phyloP scores from a whole-genome alignment of 1,284 basidiomycete species.

The Cutaneotrichosporon dermatis region DNA sequence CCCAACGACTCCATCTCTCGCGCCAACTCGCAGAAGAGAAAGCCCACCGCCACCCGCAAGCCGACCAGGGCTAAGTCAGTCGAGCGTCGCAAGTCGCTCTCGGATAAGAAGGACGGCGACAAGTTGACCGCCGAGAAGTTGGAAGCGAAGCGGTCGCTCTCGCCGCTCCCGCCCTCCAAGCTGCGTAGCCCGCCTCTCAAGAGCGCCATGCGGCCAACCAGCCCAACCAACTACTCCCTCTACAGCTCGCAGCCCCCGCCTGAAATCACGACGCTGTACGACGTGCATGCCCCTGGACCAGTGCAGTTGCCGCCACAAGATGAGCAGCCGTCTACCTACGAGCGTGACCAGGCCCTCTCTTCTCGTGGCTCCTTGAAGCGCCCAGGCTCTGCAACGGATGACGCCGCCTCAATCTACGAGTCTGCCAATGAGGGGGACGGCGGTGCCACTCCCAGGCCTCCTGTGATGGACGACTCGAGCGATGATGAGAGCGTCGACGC shows the following conservation, averaged over 20 bases:
- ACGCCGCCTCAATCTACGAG: slow-evolving; percentile 40
- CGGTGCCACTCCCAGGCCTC: slow-evolving; percentile 8
- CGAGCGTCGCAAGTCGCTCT: slow-evolving; percentile 6
- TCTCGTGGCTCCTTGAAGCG: slow-evolving; percentile 19
- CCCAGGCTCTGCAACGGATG: slow-evolving; percentile 24
- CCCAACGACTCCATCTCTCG: slow-evolving; percentile 28
- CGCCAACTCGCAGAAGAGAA: slow-evolving; percentile 11
- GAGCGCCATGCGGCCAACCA: slow-evolving; percentile 43
- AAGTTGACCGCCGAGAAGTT: not conserved
- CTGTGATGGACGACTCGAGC: slow-evolving; percentile 20
- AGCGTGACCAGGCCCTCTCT: slow-evolving; percentile 15
- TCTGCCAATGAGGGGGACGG: slow-evolving; percentile 36
- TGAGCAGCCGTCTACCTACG: not conserved
- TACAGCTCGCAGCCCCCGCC: not conserved
- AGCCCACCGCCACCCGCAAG: too few relatives aligned
- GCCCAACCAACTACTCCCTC: slow-evolving; percentile 19
- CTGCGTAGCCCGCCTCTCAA: slow-evolving; percentile 44
- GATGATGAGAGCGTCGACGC: slow-evolving; percentile 27
- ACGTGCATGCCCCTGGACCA: slow-evolving; percentile 40
- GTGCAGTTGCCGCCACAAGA: slow-evolving; percentile 26
- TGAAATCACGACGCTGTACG: slow-evolving; percentile 30
- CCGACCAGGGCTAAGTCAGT: not conserved
- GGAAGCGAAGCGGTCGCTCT: slow-evolving; percentile 7
- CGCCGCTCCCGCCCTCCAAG: slow-evolving; percentile 41
- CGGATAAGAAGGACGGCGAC: slow-evolving; percentile 9